These are phyloP conservation scores for Aquilaria malaccensis DNA, from an alignment of 345 rosid species.

Conservation along the genomic window DNA sequence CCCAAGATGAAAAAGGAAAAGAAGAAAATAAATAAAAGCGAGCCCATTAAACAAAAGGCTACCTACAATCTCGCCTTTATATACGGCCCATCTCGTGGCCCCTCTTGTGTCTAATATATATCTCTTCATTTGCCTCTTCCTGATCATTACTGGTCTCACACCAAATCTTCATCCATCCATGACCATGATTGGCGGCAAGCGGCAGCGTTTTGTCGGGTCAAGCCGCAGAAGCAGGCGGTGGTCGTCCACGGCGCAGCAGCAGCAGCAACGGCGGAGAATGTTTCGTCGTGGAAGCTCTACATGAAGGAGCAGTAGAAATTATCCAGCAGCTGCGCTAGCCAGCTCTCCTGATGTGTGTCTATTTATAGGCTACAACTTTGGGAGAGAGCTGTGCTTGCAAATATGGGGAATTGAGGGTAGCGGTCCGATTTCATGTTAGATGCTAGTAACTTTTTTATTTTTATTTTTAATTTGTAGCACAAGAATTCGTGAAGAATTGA, in stretches of 20 bases:
- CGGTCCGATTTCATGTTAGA: constrained; percentile 60
- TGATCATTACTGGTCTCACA: neutral
- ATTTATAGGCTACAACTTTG: constrained; percentile 17
- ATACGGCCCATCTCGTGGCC: constrained; percentile 41
- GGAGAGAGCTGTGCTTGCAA: constrained; percentile 54
- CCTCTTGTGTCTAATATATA: constrained; percentile 5
- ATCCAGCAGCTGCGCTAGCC: constrained; percentile 61
- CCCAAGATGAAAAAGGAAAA: neutral
- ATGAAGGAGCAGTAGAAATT: constrained; percentile 15
- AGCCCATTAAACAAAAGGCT: constrained; percentile 23
- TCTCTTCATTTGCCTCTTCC: constrained; percentile 17
- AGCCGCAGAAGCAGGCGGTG: constrained; percentile 12
- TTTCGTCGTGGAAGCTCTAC: constrained; percentile 13
- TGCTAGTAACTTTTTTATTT: no score
- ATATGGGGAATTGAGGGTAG: constrained; percentile 90
- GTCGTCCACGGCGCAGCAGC: constrained; percentile 7
- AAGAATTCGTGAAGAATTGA: no score
- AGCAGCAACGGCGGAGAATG: constrained; percentile 14
- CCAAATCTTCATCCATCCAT: constrained; percentile 6
- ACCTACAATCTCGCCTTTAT: constrained; percentile 43
- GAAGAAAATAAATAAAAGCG: neutral
- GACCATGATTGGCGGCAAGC: constrained; percentile 9
- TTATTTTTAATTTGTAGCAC: neutral
- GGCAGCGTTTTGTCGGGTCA: constrained; percentile 1
- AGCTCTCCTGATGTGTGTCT: no score